Evolutionary conservation across 2,329 filamentous ascomycete species (phyloP).

Genomic region (Colletotrichum somersetense): DNA sequence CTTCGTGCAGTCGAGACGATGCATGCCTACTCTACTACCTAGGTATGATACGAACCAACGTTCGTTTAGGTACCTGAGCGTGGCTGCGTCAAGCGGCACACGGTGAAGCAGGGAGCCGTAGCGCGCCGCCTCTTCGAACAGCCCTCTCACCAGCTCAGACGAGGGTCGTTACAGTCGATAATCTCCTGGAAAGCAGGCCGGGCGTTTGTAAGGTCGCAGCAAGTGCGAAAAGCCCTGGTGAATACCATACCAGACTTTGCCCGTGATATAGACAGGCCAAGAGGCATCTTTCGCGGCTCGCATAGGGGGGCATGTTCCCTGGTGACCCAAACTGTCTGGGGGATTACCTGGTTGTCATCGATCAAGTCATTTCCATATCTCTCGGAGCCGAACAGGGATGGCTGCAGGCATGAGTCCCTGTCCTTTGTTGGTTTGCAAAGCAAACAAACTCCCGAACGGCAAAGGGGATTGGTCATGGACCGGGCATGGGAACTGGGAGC

Average conservation of each 20-base stretch:
- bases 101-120: neutral
- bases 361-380: neutral
- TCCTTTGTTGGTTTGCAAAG: neutral
- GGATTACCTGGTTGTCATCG: neutral
- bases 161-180: slow-evolving; percentile 7
- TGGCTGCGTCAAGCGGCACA: slow-evolving; percentile 34
- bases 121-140: slow-evolving; percentile 1
- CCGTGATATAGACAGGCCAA: neutral
- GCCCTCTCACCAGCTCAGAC: neutral
- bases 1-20: slow-evolving; percentile 25
- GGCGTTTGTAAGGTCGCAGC: slow-evolving; percentile 7
- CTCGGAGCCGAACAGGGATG: neutral
- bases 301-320: neutral
- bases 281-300: neutral
- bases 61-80: slow-evolving; percentile 27
- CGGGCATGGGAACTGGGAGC: neutral
- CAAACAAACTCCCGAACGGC: neutral
- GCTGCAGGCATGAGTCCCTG: neutral
- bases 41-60: slow-evolving; percentile 2
- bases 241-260: neutral
- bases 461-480: neutral
- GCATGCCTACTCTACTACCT: neutral
- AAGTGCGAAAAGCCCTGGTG: too few relatives aligned
- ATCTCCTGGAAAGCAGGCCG: slow-evolving; percentile 1
- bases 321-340: neutral